Conservation (phyloP, 2,329 filamentous ascomycete genomes). For the Phyllosticta citriasiana region DNA sequence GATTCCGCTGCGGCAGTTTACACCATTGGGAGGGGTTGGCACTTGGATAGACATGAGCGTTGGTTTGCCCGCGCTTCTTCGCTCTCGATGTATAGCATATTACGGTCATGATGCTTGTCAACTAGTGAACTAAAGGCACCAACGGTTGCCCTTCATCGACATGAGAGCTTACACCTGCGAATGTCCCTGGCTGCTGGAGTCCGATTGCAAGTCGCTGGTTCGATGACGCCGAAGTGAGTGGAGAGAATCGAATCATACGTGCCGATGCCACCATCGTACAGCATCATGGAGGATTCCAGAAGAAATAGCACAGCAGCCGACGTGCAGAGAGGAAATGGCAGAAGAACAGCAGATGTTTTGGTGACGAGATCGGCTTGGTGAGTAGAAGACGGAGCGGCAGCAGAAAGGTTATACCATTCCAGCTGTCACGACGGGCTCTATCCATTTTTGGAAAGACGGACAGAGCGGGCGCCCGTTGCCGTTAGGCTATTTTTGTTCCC, state of each 20-base stretch:
- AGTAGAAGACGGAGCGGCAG: neutral
- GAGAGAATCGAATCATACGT: too few relatives aligned
- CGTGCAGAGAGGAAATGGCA: too few relatives aligned
- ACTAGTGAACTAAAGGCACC: neutral
- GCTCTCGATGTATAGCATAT: neutral
- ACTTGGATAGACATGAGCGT: neutral
- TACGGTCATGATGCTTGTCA: neutral
- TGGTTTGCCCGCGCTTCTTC: neutral
- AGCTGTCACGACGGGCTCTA: neutral
- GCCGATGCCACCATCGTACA: too few relatives aligned
- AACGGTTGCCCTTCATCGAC: neutral
- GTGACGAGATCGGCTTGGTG: too few relatives aligned
- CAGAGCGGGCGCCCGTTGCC: neutral
- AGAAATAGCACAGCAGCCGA: too few relatives aligned
- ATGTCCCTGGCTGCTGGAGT: neutral
- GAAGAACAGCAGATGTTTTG: too few relatives aligned
- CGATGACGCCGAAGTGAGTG: too few relatives aligned
- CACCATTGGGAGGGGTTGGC: neutral
- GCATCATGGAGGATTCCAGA: too few relatives aligned
- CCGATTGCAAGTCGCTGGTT: neutral
- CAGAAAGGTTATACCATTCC: neutral
- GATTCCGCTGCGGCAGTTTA: neutral
- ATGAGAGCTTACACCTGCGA: neutral
- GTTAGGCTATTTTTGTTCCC: neutral
- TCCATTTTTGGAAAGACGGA: neutral